phyloP scores from a whole-genome alignment of 2,329 filamentous ascomycete genomes.

The Mycosphaerelloides madeirae region DNA sequence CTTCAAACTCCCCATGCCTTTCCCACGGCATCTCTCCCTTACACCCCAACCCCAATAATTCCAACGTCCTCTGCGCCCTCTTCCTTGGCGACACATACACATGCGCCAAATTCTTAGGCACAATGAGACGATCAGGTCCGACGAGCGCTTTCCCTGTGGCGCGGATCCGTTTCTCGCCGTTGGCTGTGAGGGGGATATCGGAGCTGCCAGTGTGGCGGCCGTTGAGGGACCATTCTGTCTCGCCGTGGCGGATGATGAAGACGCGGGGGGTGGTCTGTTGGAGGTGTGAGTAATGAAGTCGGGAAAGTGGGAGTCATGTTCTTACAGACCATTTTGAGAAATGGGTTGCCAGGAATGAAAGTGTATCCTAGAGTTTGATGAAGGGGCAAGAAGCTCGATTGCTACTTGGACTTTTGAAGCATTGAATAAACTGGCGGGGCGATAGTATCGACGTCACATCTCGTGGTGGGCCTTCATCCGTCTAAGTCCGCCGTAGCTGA shows the following conservation, averaged over 20 bases:
- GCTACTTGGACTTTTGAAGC: not conserved
- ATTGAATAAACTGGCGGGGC: too few species aligned
- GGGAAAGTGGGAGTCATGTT: too few species aligned
- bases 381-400: not conserved
- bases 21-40: constrained; percentile 62
- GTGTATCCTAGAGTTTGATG: too few species aligned
- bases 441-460: constrained; percentile 3
- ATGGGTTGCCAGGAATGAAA: too few species aligned
- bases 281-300: too few species aligned
- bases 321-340: too few species aligned
- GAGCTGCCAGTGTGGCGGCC: constrained; percentile 73
- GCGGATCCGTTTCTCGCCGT: constrained; percentile 56
- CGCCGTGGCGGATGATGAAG: constrained; percentile 70
- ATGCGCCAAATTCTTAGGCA: constrained; percentile 73
- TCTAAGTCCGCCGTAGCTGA: too few species aligned
- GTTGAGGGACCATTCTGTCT: constrained; percentile 93
- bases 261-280: constrained; percentile 46
- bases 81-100: constrained; percentile 88
- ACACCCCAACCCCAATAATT: constrained; percentile 73
- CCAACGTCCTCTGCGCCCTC: constrained; percentile 83
- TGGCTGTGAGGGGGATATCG: constrained; percentile 77
- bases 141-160: constrained; percentile 77
- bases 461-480: too few species aligned
- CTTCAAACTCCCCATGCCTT: constrained; percentile 23
- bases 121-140: constrained; percentile 77